phyloP scores from a whole-genome alignment of 2,329 filamentous ascomycete species.

The Aspergillus alliaceus region DNA sequence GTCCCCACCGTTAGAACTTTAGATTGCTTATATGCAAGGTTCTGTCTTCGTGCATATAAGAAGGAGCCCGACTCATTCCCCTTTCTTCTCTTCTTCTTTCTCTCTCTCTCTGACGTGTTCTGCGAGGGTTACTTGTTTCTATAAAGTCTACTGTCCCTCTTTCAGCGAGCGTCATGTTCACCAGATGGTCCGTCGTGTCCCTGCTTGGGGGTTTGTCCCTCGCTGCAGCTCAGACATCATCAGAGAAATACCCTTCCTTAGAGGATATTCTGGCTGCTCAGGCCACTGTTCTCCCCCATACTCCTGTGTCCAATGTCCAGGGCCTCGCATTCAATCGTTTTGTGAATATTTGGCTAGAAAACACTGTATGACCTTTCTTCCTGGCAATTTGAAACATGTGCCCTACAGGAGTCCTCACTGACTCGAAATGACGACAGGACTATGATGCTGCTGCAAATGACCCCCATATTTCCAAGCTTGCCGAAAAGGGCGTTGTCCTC shows the following conservation, averaged over 20 bases:
- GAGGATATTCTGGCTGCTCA: constrained; percentile 29
- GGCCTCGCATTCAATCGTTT: constrained; percentile 73
- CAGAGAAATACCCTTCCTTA: constrained; percentile 24
- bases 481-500: constrained; percentile 58
- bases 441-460: constrained; percentile 65
- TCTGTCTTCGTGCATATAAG: background rate
- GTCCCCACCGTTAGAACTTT: background rate
- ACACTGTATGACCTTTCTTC: constrained; percentile 54
- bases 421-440: constrained; percentile 45
- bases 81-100: background rate
- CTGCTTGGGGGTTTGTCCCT: constrained; percentile 23
- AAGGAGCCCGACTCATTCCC: background rate
- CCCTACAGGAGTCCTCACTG: background rate
- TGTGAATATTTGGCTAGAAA: constrained; percentile 75
- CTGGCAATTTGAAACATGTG: too few relatives aligned
- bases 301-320: constrained; percentile 63
- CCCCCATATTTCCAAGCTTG: constrained; percentile 35
- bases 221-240: constrained; percentile 22
- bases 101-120: too few relatives aligned
- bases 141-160: background rate
- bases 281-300: constrained; percentile 61
- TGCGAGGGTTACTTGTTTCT: background rate
- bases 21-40: background rate
- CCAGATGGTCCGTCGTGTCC: constrained; percentile 18
- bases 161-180: constrained; percentile 14